Base-by-base conservation (phyloP, 2,329 filamentous ascomycete species). In the Phyllosticta citrichinensis region DNA sequence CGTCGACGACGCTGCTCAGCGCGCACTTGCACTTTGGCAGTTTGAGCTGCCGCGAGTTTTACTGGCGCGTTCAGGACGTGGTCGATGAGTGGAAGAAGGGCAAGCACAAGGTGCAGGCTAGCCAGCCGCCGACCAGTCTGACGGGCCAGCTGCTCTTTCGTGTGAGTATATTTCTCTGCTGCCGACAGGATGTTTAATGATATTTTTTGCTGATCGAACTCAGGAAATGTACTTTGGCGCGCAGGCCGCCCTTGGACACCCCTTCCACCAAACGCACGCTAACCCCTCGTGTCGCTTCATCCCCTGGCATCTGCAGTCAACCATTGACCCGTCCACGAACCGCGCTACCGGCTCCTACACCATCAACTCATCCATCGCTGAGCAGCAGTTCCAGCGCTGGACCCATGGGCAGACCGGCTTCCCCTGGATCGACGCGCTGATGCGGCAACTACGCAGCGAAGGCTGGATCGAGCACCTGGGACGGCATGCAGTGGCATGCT, bases 401-500 rank as follows among this genome's bases (percentile, higher is more conserved):
- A 83, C 83, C 67, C 70, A 79, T 35, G 88, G 88, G 1, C 74
- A 78, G 24, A 92, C 88, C 0, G 88, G 88, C 0, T 91, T 91
- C 64, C 88, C 88, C 0, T 91, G 86, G 83, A 90, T 92, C 65
- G 88, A 92, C 68, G 87, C 87, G 0, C 77, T 91, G 51, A 91
- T 92, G 88, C 82, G 87, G 0, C 88, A 91, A 71, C 77, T 92
- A 14, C 77, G 80, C 14, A 70, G 77, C 1, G 87, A 91, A 69
- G 88, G 88, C 27, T 92, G 88, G 88, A 89, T 91, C 9, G 88
- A 92, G 69, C 88, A 92, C 69, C 79, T 91, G 0, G 88, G 87
- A 2, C 81, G 88, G 0, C 88, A 92, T 71, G 82, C 85, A n/a
- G 85, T 92, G 0, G 88, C 88, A 0, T 91, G 87, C 69, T 92